Percentiles rank a stretch among this genome's conserved stretches.
Evolutionary conservation across 805 yeast species (phyloP).

Genomic region (Sporopachydermia lactativora): DNA sequence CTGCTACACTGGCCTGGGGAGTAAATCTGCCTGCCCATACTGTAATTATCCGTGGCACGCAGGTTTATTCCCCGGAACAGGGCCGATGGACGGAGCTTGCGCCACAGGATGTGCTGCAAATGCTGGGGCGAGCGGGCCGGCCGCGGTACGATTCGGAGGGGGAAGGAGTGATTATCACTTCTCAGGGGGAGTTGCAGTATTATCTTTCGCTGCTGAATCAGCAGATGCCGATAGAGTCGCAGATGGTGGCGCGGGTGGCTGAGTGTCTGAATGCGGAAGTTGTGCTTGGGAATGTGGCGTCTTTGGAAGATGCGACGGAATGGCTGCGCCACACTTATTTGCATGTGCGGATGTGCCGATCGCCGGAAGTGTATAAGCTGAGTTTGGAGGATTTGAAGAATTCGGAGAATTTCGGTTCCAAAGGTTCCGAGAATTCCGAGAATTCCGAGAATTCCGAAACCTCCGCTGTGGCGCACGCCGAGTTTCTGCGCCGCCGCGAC

Average conservation of each 20-base stretch:
- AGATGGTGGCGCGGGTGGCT: conserved; percentile 51
- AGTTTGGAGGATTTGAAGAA: conserved; percentile 10
- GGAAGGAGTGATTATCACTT: conserved; percentile 85
- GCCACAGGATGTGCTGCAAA: conserved; percentile 89
- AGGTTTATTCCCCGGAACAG: conserved; percentile 79
- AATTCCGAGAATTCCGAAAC: no score
- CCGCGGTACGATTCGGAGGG: conserved; percentile 89
- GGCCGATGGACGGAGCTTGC: conserved; percentile 87
- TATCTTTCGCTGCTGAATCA: conserved; percentile 84
- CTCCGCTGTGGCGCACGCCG: no score
- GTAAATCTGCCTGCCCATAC: conserved; percentile 93
- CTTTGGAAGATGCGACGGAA: conserved; percentile 49
- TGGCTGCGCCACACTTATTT: conserved; percentile 79
- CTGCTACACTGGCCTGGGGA: conserved; percentile 97
- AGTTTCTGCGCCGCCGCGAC: conserved; percentile 45
- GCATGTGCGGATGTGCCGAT: conserved; percentile 59
- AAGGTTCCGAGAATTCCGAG: no score
- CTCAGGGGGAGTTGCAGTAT: conserved; percentile 74
- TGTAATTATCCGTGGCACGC: conserved; percentile 87
- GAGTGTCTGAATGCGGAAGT: conserved; percentile 82
- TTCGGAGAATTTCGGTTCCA: no score
- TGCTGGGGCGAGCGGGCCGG: conserved; percentile 98
- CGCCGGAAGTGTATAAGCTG: conserved; percentile 46
- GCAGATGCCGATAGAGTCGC: conserved; percentile 87
- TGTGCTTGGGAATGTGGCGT: conserved; percentile 50